A percentile compares a stretch with the other conserved stretches of the same genome.
These are phyloP conservation scores for Boletus sp. DNA, from an alignment of 768 basidiomycete genomes.

Conservation along the genomic window DNA sequence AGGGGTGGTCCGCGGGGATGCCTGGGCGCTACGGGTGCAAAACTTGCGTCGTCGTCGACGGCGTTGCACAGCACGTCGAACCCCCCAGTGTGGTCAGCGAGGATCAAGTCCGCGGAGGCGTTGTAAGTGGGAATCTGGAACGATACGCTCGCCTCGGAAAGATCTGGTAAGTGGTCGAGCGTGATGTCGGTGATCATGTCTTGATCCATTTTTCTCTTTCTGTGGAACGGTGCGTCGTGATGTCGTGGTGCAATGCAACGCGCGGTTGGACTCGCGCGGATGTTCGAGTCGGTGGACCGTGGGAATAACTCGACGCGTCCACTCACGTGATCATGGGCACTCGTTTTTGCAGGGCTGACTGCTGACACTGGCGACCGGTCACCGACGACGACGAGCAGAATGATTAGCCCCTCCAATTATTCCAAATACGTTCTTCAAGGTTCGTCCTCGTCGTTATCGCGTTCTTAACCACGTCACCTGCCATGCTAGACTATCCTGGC, in stretches of 20 bases:
- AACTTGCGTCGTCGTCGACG: conserved; percentile 33
- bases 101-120: conserved; percentile 30
- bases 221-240: neutral
- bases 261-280: neutral
- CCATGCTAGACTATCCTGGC: neutral
- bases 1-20: conserved; percentile 31
- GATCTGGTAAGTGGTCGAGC: conserved; percentile 52
- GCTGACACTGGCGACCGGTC: too few relatives aligned
- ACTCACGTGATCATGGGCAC: conserved; percentile 23
- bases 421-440: neutral
- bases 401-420: neutral
- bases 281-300: conserved; percentile 16
- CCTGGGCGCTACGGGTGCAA: conserved; percentile 31
- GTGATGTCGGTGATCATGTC: conserved; percentile 41
- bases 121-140: conserved; percentile 49
- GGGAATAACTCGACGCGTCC: conserved; percentile 29
- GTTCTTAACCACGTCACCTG: neutral
- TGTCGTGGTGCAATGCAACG: neutral
- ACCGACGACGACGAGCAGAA: neutral
- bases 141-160: conserved; percentile 40
- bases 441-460: neutral
- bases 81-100: conserved; percentile 40
- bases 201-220: conserved; percentile 1
- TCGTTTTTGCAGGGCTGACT: too few relatives aligned
- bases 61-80: conserved; percentile 37